These are phyloP conservation scores for Lyophyllum decastes DNA, from an alignment of 768 basidiomycete genomes.

Conservation along the genomic window DNA sequence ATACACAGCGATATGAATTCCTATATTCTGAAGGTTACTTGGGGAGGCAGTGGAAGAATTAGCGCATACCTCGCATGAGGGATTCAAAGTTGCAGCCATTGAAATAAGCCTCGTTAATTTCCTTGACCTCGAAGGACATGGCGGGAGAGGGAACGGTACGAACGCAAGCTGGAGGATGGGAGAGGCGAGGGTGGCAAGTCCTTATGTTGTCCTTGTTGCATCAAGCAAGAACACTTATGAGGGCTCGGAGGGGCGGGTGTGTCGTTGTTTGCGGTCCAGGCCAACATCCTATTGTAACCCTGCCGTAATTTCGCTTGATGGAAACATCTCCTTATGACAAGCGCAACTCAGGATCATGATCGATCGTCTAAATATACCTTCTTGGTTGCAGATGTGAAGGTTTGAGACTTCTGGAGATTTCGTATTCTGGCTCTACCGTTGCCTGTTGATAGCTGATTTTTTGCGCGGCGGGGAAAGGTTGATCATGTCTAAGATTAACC, in stretches of 20 bases:
- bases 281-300: background rate
- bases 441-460: background rate
- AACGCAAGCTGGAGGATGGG: background rate
- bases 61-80: slow-evolving; percentile 16
- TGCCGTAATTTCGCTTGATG: background rate
- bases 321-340: background rate
- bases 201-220: background rate
- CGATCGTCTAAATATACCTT: background rate
- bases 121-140: slow-evolving; percentile 11
- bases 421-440: background rate
- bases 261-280: background rate
- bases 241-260: background rate
- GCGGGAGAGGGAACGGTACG: background rate
- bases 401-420: background rate
- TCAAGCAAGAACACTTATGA: background rate
- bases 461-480: no score
- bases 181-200: background rate
- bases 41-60: background rate
- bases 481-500: no score
- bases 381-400: background rate
- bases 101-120: slow-evolving; percentile 19
- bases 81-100: slow-evolving; percentile 19
- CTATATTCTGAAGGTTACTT: background rate
- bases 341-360: background rate
- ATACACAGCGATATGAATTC: slow-evolving; percentile 16